These are phyloP conservation scores for Ploettnerulaceae sp. DNA, from an alignment of 2,329 filamentous ascomycete genomes.

Conservation along the genomic window DNA sequence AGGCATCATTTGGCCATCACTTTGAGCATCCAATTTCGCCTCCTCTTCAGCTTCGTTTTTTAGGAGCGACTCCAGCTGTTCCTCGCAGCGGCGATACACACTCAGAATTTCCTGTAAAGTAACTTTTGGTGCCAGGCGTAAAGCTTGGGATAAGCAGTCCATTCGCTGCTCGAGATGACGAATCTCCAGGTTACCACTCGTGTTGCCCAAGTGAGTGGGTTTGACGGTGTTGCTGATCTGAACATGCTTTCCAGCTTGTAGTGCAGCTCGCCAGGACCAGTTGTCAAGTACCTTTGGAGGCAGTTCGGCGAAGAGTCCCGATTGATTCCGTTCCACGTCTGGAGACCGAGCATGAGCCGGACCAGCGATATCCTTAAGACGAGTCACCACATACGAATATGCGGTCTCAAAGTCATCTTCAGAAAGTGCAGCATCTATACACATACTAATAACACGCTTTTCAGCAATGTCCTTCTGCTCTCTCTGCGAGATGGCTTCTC, in stretches of 20 bases:
- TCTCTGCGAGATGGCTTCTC: conserved; percentile 7
- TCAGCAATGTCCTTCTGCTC: conserved; percentile 44
- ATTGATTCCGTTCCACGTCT: conserved; percentile 18
- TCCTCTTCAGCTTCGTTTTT: conserved; percentile 64
- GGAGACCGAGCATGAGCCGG: conserved; percentile 22
- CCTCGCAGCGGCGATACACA: conserved; percentile 71
- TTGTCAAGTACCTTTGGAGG: conserved; percentile 45
- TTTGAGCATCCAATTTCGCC: conserved; percentile 63
- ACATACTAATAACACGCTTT: conserved; percentile 71
- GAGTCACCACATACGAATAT: conserved; percentile 75
- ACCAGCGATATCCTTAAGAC: conserved; percentile 45
- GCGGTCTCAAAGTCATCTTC: conserved; percentile 83
- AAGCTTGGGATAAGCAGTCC: conserved; percentile 70
- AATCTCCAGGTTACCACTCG: conserved; percentile 56
- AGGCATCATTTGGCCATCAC: conserved; percentile 52
- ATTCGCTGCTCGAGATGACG: conserved; percentile 75
- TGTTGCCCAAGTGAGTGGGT: conserved; percentile 56
- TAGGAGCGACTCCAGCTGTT: conserved; percentile 65
- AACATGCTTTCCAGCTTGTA: conserved; percentile 72
- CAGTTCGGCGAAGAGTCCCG: conserved; percentile 26
- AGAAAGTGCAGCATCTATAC: conserved; percentile 67
- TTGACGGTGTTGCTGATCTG: conserved; percentile 48
- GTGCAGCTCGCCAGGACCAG: conserved; percentile 73
- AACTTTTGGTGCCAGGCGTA: conserved; percentile 65
- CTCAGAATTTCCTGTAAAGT: conserved; percentile 71